Percentiles rank a stretch among this genome's conserved stretches.
Evolutionary conservation across 192 early-diverging fungal genomes (phyloP).

Genomic region (Mortierella alpina): DNA sequence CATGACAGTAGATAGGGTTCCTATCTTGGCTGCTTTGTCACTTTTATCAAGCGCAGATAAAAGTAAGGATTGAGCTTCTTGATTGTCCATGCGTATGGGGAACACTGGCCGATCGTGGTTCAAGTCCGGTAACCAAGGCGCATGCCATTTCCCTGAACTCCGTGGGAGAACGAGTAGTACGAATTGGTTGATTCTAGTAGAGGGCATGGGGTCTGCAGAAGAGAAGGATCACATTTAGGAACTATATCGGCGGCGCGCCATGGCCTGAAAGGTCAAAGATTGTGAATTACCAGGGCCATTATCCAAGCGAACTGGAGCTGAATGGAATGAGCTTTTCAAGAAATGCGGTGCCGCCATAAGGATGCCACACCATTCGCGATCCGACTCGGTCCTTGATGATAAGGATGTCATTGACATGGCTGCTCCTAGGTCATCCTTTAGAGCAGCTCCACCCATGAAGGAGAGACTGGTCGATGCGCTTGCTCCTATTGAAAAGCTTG

Average conservation of each 20-base stretch:
- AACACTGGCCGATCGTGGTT: constrained; percentile 31
- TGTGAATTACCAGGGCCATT: constrained; percentile 3
- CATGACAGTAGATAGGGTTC: background rate
- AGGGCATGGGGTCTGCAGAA: too few species aligned
- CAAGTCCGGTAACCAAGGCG: constrained; percentile 46
- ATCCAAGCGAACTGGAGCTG: constrained; percentile 14
- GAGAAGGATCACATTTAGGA: too few species aligned
- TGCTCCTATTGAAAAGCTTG: background rate
- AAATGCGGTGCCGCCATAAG: constrained; percentile 34
- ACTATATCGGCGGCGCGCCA: too few species aligned
- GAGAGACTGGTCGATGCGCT: background rate
- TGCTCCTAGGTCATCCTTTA: constrained; percentile 28
- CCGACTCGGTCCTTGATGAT: constrained; percentile 7
- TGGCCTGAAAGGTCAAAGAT: background rate
- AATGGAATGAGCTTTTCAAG: constrained; percentile 7
- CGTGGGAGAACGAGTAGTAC: constrained; percentile 37
- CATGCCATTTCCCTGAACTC: constrained; percentile 2
- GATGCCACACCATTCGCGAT: constrained; percentile 45
- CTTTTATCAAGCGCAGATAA: background rate
- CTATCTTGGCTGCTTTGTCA: too few species aligned
- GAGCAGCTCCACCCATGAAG: background rate
- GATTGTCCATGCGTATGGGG: background rate
- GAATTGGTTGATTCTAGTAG: background rate
- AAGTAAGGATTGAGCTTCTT: background rate
- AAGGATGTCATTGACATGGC: constrained; percentile 12